Base-by-base conservation (phyloP, 805 yeast genomes). In the Candida piceae region DNA sequence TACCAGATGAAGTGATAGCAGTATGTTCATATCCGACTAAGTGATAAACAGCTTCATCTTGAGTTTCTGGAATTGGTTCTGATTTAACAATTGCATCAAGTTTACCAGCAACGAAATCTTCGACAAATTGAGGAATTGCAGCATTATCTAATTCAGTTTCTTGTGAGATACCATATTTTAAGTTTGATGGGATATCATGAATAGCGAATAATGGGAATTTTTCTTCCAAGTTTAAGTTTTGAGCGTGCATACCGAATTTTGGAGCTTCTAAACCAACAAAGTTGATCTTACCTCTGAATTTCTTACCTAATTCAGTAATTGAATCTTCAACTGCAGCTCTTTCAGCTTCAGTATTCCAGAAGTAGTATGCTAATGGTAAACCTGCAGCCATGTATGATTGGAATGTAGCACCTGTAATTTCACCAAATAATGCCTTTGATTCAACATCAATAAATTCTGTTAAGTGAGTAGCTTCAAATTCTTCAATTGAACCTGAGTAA, bases 181-280 rank as follows among this genome's bases (percentile, higher is more conserved):
- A 69, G 70, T 87, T 84, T 31, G 64, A 55, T 15, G 50, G 63
- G 40, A 76, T 55, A 55, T 87, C 84, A 65, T 90, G 97, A 49
- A 90, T 82, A 34, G 79, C 96, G 58, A 93, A 81, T 41, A 90
- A 76, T 62, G 98, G 98, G 76, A 84, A 82, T 53, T 79, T 76
- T 57, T 85, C 84, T 64, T 79, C 70, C 76, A 89, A 75, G 72
- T 84, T 86, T 60, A 93, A 74, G 64, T 78, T 76, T 55, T 76
- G 81, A 40, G 96, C 96, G 58, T 90, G 97, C 63, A 74, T 76
- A 47, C 96, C 96, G 59, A 67, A 93, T 53, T 67, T 67, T 38
- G 69, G 56, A 40, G 95, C 95, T 55, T 90, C 89, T 52, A 93
- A 70, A 64, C 90, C 94, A 48, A 84, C 96, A 62, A 93, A 80